Evolutionary conservation across 202 grass and related monocot genomes (phyloP), one percentile per base, ranked within the genome.

Genomic region (Elaeis oleifera): DNA sequence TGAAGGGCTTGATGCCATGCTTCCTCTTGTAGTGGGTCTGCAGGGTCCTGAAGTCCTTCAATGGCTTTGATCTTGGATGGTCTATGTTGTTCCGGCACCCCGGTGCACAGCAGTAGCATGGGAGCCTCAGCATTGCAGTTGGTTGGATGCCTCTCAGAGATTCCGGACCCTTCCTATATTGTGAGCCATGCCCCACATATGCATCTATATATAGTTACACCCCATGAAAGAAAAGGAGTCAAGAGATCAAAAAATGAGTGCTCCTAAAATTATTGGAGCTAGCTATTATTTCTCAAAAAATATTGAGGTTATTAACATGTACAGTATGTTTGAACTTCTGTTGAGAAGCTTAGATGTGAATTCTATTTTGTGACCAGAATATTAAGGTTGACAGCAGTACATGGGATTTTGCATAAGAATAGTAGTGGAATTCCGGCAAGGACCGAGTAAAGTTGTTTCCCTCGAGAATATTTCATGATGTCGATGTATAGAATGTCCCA

Each of bases 21-120:
- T 99, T 99, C 71, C 94, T 83, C 85, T 99, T 99, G 82, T 99
- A 99, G 80, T 99, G 94, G n/a, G 94, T 99, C 75, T 99, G 94
- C 56, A 99, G 75, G 53, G 94, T 99, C 17, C 94, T 71, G 75
- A 99, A 99, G 81, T 99, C 94, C 80, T 99, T 99, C 63, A 99
- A 83, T 24, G 94, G 94, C 72, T 88, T 88, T 55, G 94, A 53
- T 1, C 94, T 76, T 20, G 85, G 94, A 68, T 99, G 94, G 75
- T 94, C 94, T 58, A 99, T 94, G 78, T 99, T 89, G 78, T 99
- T 99, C 39, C 94, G 71, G 67, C 94, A 99, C 0, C 94, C 94
- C 16, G 85, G 69, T 58, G 94, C 82, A 53, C 94, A 99, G 88
- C 94, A 99, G 72, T 99, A 99, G 62, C 94, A 99, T n/a, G 94